Percentiles rank a stretch among this genome's conserved stretches.
phyloP scores from a whole-genome alignment of 768 basidiomycete genomes.

The Tremella fuciformis region DNA sequence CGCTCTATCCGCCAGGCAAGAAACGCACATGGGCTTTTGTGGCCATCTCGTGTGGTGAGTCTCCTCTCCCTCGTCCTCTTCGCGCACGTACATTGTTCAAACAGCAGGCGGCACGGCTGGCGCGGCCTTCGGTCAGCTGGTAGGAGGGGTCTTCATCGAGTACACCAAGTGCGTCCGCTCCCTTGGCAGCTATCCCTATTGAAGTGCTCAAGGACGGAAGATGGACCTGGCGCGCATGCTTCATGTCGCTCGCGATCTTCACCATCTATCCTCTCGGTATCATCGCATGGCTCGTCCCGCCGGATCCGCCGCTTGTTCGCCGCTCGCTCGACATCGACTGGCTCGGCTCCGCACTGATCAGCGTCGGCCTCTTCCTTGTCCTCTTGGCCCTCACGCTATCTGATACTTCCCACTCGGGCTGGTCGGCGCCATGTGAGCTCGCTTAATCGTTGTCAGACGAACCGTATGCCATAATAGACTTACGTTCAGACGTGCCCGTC shows the following conservation, averaged over 20 bases:
- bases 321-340: constrained; percentile 8
- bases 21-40: constrained; percentile 7
- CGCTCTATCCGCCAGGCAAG: constrained; percentile 4
- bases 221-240: constrained; percentile 14
- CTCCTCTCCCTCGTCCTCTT: neutral
- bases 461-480: neutral
- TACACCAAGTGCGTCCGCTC: neutral
- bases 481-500: constrained; percentile 12
- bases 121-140: constrained; percentile 5
- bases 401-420: neutral
- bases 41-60: neutral
- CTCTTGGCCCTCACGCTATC: constrained; percentile 13
- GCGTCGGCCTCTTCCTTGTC: constrained; percentile 7
- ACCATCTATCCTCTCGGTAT: constrained; percentile 5
- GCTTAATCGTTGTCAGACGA: no score
- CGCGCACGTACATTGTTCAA: neutral
- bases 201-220: constrained; percentile 4
- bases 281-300: neutral
- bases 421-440: constrained; percentile 12
- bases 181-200: neutral
- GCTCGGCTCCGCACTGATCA: constrained; percentile 5
- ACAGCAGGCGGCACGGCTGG: constrained; percentile 12
- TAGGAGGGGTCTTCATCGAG: constrained; percentile 11
- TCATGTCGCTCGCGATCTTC: neutral
- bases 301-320: constrained; percentile 3